Evolutionary conservation across 2,329 filamentous ascomycete species (phyloP).

Genomic region (Fusarium foetens): DNA sequence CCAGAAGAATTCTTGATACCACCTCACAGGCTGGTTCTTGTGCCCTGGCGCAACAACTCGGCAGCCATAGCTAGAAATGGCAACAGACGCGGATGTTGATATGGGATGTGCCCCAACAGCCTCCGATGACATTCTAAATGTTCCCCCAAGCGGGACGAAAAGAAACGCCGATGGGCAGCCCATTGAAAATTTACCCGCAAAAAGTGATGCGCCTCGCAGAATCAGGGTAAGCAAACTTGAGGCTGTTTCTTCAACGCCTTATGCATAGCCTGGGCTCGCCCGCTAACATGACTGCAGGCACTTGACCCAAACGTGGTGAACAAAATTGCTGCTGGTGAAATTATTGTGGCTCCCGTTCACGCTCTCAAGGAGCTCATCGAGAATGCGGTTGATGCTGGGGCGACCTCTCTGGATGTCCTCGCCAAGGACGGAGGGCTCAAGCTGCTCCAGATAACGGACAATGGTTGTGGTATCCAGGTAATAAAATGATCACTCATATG

Average conservation of each 20-base stretch:
- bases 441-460: constrained; percentile 95
- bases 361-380: constrained; percentile 97
- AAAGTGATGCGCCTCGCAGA: constrained; percentile 52
- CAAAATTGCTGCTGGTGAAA: constrained; percentile 98
- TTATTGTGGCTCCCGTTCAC: constrained; percentile 96
- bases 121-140: constrained; percentile 4
- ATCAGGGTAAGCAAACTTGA: constrained; percentile 57
- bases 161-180: constrained; percentile 57
- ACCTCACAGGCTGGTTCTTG: constrained; percentile 3
- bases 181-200: constrained; percentile 47
- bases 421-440: constrained; percentile 97
- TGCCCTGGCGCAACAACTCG: not conserved
- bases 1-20: not conserved
- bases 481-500: not conserved
- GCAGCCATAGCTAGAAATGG: constrained; percentile 49
- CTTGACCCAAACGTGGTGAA: constrained; percentile 94
- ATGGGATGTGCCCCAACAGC: constrained; percentile 19
- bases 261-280: not conserved
- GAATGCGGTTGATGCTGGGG: constrained; percentile 96
- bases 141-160: constrained; percentile 54
- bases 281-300: constrained; percentile 63
- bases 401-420: constrained; percentile 87
- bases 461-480: constrained; percentile 94
- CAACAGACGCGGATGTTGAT: constrained; percentile 51
- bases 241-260: constrained; percentile 4